Evolutionary conservation across 495 filamentous ascomycete species (phyloP).

Genomic region (Neurospora sp.): DNA sequence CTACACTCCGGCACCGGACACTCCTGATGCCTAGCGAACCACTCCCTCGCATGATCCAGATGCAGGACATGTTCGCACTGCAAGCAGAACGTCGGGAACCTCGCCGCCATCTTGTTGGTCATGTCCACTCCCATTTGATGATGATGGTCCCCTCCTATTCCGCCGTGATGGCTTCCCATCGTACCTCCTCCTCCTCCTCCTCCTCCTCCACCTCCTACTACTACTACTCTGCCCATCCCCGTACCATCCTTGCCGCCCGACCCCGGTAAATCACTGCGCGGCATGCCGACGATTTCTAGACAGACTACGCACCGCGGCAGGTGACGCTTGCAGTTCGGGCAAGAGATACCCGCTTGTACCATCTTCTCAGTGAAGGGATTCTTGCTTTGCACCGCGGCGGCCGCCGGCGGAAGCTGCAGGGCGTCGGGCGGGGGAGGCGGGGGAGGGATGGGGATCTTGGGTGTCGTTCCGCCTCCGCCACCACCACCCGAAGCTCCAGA

Average conservation of each 20-base stretch:
- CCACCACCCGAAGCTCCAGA: neutral
- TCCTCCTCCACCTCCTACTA: conserved; percentile 16
- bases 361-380: conserved; percentile 37
- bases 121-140: conserved; percentile 44
- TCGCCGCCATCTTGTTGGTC: conserved; percentile 34
- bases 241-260: neutral
- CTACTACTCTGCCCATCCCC: neutral
- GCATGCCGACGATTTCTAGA: conserved; percentile 71
- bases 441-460: conserved; percentile 7
- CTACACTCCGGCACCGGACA: conserved; percentile 86
- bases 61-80: conserved; percentile 86
- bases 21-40: conserved; percentile 71
- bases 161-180: conserved; percentile 32
- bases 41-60: conserved; percentile 74
- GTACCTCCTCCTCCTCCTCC: conserved; percentile 28
- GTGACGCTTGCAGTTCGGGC: conserved; percentile 76
- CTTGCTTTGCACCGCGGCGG: conserved; percentile 1
- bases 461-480: neutral
- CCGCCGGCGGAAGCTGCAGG: conserved; percentile 1
- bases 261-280: conserved; percentile 32
- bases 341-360: conserved; percentile 49
- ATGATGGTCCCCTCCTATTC: conserved; percentile 28
- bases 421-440: conserved; percentile 4
- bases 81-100: conserved; percentile 70
- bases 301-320: conserved; percentile 87